phyloP scores from a whole-genome alignment of 2,329 filamentous ascomycete genomes.

The Claviceps fusiformis region DNA sequence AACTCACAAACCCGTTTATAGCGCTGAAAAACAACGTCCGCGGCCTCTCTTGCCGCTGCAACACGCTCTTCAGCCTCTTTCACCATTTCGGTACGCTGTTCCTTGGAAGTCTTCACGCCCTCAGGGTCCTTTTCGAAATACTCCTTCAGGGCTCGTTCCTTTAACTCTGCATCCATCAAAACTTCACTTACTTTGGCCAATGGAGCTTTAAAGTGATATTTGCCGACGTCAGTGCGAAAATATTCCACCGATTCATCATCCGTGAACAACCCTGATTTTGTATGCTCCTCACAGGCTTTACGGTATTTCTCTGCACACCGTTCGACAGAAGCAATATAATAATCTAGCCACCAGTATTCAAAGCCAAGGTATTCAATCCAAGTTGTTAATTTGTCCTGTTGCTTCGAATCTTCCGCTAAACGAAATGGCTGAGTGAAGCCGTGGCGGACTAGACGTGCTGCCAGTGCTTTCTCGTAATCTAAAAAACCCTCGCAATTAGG shows the following conservation, averaged over 20 bases:
- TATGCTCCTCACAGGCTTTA: too few relatives aligned
- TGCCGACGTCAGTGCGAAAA: too few relatives aligned
- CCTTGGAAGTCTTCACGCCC: conserved; percentile 1
- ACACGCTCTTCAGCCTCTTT: background rate
- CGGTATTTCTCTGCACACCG: background rate
- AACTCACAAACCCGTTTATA: conserved; percentile 1
- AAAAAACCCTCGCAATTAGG: conserved; percentile 9
- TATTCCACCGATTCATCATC: too few relatives aligned
- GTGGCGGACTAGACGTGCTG: conserved; percentile 15
- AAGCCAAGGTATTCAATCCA: conserved; percentile 27
- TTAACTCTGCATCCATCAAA: too few relatives aligned
- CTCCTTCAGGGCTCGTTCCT: too few relatives aligned
- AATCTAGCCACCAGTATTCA: conserved; percentile 14
- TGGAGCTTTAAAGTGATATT: too few relatives aligned
- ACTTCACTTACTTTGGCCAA: too few relatives aligned
- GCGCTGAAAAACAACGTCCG: background rate
- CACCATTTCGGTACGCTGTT: conserved; percentile 5
- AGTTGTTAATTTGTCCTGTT: conserved; percentile 20
- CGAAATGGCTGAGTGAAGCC: conserved; percentile 17
- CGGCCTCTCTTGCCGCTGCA: background rate
- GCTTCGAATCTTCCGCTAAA: conserved; percentile 15
- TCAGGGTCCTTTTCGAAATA: background rate
- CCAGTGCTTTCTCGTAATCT: conserved; percentile 13
- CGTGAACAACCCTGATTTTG: too few relatives aligned
- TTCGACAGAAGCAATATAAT: conserved; percentile 10